These are phyloP conservation scores for Auricularia cornea DNA, from an alignment of 768 basidiomycete genomes.

Conservation along the genomic window DNA sequence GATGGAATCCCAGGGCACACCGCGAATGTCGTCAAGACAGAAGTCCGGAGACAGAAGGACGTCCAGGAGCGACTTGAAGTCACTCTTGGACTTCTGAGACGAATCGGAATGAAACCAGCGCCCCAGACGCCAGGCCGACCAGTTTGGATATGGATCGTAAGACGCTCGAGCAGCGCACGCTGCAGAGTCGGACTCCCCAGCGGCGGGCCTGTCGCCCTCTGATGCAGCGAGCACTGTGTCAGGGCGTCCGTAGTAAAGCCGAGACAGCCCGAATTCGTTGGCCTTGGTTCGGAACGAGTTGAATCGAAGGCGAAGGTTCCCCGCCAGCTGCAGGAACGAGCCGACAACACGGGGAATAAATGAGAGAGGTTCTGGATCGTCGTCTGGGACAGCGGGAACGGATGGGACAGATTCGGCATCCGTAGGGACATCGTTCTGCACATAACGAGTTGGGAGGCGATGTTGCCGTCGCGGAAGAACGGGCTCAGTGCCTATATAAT, in stretches of 20 bases:
- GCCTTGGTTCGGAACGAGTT: not conserved
- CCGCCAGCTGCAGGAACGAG: not conserved
- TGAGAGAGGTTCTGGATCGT: not conserved
- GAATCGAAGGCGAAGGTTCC: not conserved
- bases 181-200: not conserved
- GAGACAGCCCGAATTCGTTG: not conserved
- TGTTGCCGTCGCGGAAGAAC: not conserved
- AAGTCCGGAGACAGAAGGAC: conserved; percentile 11
- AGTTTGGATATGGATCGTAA: not conserved
- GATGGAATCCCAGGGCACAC: conserved; percentile 18
- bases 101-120: not conserved
- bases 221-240: not conserved
- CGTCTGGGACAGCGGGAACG: not conserved
- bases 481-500: not conserved
- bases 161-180: not conserved
- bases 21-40: conserved; percentile 12
- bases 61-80: not conserved
- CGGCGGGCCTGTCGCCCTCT: not conserved
- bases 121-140: not conserved
- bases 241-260: not conserved
- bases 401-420: not conserved
- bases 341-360: not conserved
- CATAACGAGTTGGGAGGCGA: not conserved
- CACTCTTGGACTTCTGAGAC: not conserved
- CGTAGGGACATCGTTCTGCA: not conserved